Evolutionary conservation across 2,329 filamentous ascomycete species (phyloP).

Genomic region (Dactylellina cionopaga): DNA sequence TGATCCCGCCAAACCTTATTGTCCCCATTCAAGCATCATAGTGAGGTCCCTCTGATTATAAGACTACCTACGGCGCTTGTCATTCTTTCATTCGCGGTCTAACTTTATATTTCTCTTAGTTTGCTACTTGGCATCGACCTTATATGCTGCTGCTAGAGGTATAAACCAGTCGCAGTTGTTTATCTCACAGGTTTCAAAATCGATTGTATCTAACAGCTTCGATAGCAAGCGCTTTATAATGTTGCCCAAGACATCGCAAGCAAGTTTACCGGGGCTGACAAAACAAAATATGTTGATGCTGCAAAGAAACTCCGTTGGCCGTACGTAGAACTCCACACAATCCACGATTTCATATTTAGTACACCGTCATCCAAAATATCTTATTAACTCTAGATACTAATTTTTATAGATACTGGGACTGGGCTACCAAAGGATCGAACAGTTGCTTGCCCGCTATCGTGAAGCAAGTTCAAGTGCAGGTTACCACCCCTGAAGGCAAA

Average conservation of each 20-base stretch:
- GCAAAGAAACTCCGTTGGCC: conserved; percentile 53
- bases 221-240: conserved; percentile 47
- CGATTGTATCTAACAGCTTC: neutral
- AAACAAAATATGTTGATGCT: conserved; percentile 52
- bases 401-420: conserved; percentile 55
- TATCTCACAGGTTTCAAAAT: neutral
- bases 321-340: conserved; percentile 32
- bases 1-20: conserved; percentile 9
- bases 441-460: conserved; percentile 48
- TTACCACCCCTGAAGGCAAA: conserved; percentile 32
- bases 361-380: too few species aligned
- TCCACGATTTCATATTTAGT: too few species aligned
- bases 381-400: neutral
- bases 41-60: neutral
- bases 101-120: conserved; percentile 23
- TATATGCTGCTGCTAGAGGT: conserved; percentile 57
- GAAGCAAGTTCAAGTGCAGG: conserved; percentile 23
- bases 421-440: conserved; percentile 30
- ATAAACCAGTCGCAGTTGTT: too few species aligned
- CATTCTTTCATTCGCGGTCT: too few species aligned
- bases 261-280: conserved; percentile 43
- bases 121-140: conserved; percentile 58
- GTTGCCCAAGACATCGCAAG: conserved; percentile 45
- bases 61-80: too few species aligned
- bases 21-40: conserved; percentile 39